Evolutionary conservation across 2,329 filamentous ascomycete genomes (phyloP).

Genomic region (Sphaerulina musiva): DNA sequence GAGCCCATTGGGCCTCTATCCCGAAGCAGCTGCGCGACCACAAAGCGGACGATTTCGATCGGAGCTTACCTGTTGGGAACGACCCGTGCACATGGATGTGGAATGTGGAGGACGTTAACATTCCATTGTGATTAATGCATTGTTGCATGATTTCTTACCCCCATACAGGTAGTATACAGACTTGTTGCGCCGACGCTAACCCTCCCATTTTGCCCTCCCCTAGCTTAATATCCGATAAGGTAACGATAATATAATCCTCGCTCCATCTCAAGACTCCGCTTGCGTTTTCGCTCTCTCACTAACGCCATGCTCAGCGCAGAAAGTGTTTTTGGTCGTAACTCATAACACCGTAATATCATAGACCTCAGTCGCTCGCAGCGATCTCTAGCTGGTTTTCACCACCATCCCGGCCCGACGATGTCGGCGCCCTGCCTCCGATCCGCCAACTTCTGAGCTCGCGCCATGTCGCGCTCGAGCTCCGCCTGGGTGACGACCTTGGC

Average conservation of each 20-base stretch:
- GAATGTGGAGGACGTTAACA: not conserved
- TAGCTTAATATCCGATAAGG: not conserved
- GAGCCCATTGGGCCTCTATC: not conserved
- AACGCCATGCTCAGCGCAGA: not conserved
- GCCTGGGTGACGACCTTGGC: constrained; percentile 21
- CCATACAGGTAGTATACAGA: not conserved
- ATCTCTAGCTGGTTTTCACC: constrained; percentile 3
- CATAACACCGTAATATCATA: constrained; percentile 2
- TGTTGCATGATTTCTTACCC: not conserved
- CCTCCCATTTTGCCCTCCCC: not conserved
- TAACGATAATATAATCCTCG: not conserved
- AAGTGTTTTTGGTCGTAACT: not conserved
- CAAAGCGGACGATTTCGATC: not conserved
- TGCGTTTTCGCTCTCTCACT: not conserved
- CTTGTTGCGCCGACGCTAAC: not conserved
- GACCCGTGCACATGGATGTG: not conserved
- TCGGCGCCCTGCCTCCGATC: constrained; percentile 27
- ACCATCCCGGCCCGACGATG: constrained; percentile 22
- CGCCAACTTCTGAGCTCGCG: not conserved
- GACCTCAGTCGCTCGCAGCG: not conserved
- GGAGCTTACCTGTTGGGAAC: not conserved
- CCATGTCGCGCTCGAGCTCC: constrained; percentile 26
- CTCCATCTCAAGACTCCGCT: not conserved
- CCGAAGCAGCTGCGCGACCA: not conserved
- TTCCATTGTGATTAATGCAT: not conserved